A percentile compares a stretch with the other conserved stretches of the same genome.
Conservation (phyloP, 352 stramenopile species). For the Pythium rhizo-oryzae region DNA sequence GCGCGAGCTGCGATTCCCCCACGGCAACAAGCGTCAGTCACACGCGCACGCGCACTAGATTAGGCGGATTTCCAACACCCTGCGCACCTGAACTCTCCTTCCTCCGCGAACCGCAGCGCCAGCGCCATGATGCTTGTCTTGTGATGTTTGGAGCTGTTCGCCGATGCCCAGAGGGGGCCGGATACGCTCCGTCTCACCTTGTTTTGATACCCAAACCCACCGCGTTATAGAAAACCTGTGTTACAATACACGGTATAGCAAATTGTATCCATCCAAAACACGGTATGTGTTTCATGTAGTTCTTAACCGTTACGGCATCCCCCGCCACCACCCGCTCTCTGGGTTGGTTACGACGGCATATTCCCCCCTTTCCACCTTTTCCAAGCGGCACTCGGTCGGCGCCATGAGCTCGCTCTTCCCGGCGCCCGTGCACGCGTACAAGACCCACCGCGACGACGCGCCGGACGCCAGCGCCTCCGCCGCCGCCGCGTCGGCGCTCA, state of each 20-base stretch:
- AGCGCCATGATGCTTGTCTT: conserved; percentile 20
- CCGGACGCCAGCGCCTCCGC: background rate
- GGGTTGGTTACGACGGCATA: background rate
- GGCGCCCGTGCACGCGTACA: conserved; percentile 72
- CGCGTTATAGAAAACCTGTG: too few species aligned
- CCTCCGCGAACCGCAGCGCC: conserved; percentile 37
- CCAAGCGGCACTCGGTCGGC: too few species aligned
- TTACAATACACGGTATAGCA: too few species aligned
- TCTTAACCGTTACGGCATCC: background rate
- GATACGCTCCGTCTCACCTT: background rate
- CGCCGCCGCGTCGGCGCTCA: background rate
- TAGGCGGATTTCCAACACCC: too few species aligned
- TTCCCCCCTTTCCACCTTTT: background rate
- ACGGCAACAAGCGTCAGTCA: too few species aligned
- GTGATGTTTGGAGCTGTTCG: background rate
- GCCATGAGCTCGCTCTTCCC: conserved; percentile 78
- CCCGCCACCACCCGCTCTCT: conserved; percentile 24
- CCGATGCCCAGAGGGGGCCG: background rate
- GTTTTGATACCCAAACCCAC: background rate
- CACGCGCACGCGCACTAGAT: too few species aligned
- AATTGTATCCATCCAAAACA: too few species aligned
- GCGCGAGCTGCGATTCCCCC: conserved; percentile 43
- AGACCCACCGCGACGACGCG: conserved; percentile 54
- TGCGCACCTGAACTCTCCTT: conserved; percentile 37
- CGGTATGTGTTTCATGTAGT: background rate